Evolutionary conservation across 768 basidiomycete species (phyloP).

Genomic region (Tulasnella sp.): DNA sequence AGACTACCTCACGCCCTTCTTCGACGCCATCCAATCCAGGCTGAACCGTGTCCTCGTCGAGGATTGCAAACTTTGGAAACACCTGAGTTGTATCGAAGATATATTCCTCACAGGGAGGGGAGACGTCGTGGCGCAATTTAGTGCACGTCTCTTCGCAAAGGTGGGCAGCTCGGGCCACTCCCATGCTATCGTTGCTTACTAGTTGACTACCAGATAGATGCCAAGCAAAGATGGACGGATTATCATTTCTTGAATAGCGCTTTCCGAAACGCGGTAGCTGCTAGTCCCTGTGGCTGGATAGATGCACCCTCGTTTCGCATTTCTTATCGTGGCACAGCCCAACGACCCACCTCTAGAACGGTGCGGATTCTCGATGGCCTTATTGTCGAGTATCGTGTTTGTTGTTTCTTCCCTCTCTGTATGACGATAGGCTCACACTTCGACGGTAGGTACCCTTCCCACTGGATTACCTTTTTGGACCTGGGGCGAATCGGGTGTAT

Average conservation of each 20-base stretch:
- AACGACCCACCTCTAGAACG: constrained; percentile 39
- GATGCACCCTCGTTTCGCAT: constrained; percentile 59
- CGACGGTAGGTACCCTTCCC: constrained; percentile 44
- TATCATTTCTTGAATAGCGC: constrained; percentile 75
- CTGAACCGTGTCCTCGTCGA: constrained; percentile 49
- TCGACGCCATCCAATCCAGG: constrained; percentile 37
- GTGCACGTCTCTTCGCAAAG: constrained; percentile 61
- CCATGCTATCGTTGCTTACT: neutral
- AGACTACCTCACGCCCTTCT: constrained; percentile 48
- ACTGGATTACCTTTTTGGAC: constrained; percentile 62
- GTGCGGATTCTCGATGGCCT: constrained; percentile 56
- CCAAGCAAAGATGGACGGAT: constrained; percentile 56
- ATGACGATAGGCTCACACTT: neutral
- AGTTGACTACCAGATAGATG: constrained; percentile 49
- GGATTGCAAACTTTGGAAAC: constrained; percentile 43
- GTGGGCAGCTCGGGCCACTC: constrained; percentile 28
- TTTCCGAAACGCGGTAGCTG: constrained; percentile 50
- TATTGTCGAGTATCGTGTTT: constrained; percentile 58
- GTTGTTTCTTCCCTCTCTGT: neutral
- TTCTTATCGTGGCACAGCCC: constrained; percentile 45
- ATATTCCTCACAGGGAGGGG: constrained; percentile 64
- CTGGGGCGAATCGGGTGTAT: constrained; percentile 43
- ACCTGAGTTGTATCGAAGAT: constrained; percentile 52
- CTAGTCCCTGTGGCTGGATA: constrained; percentile 42
- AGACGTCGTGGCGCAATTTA: constrained; percentile 63